Evolutionary conservation across 352 stramenopile genomes (phyloP).

Genomic region (Phytophthora quininea): DNA sequence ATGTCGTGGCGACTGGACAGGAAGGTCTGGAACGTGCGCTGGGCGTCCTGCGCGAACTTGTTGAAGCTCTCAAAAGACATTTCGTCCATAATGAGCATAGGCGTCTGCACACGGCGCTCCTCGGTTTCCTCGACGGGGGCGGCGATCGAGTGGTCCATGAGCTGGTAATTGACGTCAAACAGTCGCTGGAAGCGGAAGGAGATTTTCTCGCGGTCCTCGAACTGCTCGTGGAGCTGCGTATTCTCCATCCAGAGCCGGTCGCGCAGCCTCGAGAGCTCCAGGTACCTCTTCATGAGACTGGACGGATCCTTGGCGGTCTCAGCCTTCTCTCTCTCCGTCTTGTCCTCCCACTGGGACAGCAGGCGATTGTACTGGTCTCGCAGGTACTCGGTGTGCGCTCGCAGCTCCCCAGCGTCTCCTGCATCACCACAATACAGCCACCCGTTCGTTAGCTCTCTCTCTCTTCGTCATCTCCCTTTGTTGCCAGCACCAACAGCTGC

Average conservation of each 20-base stretch:
- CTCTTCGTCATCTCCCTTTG: background rate
- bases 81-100: constrained; percentile 66
- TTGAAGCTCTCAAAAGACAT: constrained; percentile 59
- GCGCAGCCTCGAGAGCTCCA: constrained; percentile 51
- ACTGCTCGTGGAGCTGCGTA: constrained; percentile 54
- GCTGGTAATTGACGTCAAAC: constrained; percentile 65
- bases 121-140: constrained; percentile 30
- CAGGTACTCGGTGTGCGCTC: constrained; percentile 48
- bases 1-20: constrained; percentile 48
- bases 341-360: constrained; percentile 49
- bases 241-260: constrained; percentile 62
- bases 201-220: constrained; percentile 61
- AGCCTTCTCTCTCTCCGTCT: constrained; percentile 36
- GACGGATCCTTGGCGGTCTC: constrained; percentile 39
- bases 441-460: background rate
- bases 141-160: constrained; percentile 61
- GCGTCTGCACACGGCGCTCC: constrained; percentile 44
- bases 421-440: background rate
- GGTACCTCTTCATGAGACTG: constrained; percentile 50
- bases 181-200: constrained; percentile 58
- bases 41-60: constrained; percentile 49
- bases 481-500: background rate
- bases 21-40: constrained; percentile 47
- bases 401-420: constrained; percentile 58
- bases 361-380: constrained; percentile 55